Percentiles rank a stretch among this genome's conserved stretches.
These are phyloP conservation scores for Penicillium subrubescens DNA, from an alignment of 495 filamentous ascomycete genomes.

Conservation along the genomic window DNA sequence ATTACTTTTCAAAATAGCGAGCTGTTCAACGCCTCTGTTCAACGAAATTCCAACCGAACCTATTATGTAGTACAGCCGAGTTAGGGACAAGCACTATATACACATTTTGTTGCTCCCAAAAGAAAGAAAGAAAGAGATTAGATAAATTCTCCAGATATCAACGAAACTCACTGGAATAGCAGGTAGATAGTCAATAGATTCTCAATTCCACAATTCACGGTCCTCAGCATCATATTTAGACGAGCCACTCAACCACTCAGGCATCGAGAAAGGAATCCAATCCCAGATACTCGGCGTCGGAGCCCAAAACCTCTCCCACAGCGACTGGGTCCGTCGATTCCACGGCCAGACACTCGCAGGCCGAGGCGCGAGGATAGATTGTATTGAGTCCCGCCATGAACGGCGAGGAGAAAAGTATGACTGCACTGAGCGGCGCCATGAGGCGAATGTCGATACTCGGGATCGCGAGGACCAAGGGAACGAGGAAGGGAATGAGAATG, in stretches of 20 bases:
- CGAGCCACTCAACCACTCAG: conserved; percentile 13
- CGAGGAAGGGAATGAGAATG: background rate
- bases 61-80: too few relatives aligned
- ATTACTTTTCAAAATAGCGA: too few relatives aligned
- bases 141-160: background rate
- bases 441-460: conserved; percentile 4
- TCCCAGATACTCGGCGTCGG: conserved; percentile 3
- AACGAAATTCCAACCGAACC: too few relatives aligned
- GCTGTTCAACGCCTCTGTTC: too few relatives aligned
- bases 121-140: background rate
- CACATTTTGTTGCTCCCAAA: too few relatives aligned
- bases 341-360: conserved; percentile 32
- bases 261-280: conserved; percentile 18
- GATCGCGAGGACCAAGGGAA: conserved; percentile 8
- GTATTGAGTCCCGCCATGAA: conserved; percentile 14
- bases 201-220: conserved; percentile 33
- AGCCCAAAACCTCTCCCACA: conserved; percentile 14
- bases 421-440: conserved; percentile 15
- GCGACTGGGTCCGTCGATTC: conserved; percentile 16
- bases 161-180: background rate
- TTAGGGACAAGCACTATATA: too few relatives aligned
- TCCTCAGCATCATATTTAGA: conserved; percentile 17
- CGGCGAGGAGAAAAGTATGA: conserved; percentile 6
- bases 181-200: background rate
- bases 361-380: conserved; percentile 11